Base-by-base conservation (phyloP, 2,329 filamentous ascomycete genomes). In the Penicillium sp. region DNA sequence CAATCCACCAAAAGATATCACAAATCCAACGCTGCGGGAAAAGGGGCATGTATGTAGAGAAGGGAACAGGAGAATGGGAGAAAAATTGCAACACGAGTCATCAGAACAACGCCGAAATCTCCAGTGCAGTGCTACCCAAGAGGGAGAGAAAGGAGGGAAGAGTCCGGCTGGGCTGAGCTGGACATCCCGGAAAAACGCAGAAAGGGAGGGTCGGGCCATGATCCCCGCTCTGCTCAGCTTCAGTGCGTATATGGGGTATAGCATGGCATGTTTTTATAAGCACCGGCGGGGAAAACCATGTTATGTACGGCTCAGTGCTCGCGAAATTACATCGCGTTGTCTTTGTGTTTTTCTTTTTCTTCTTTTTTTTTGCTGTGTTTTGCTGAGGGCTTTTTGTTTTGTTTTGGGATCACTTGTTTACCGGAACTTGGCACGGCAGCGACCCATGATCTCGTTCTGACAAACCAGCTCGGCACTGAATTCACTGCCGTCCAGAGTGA, bases 391-490 rank as follows among this genome's bases (percentile, higher is more conserved):
- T 26, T 33, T 18, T 29, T 9, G 5, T 36, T 53, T 49, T 26
- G 11, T 29, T 18, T 49, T 16, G 23, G 34, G 34, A 13, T 44
- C 34, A 28, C 18, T 48, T 33, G 36, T 60, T 68, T 78, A 88
- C 75, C 85, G 79, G 82, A 97, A 97, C 71, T 92, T 86, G 55
- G 93, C 90, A 60, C 92, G 88, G 84, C 93, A 97, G 61, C 93
- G 87, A 62, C 94, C 94, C 94, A 97, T 99, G 63, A 99, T 92
- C 76, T 97, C 94, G 69, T 94, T 94, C 75, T 99, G 94, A 78
- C 94, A 99, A n/a, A 97, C 93, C 34, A 99, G 81, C 79, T 97
- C 94, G 49, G 94, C 94, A 66, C 94, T 97, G 81, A 99, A 97
- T 74, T 99, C 94, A 48, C 91, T 96, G 19, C 94, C 94, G 69